Base-by-base conservation (phyloP, 805 yeast genomes). In the Pachysolen tannophilus region DNA sequence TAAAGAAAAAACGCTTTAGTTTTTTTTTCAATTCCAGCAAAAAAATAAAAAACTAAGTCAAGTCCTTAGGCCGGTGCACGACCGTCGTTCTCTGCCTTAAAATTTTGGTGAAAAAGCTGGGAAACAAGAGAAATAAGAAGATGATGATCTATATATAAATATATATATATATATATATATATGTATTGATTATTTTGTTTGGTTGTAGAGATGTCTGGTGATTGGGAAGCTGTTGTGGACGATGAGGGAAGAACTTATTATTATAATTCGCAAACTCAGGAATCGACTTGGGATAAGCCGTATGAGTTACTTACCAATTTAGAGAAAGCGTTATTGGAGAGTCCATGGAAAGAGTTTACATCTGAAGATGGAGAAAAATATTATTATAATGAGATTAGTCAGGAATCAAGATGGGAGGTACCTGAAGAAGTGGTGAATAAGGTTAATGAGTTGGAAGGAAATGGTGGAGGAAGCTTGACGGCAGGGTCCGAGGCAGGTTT, bases 251-350 rank as follows among this genome's bases (percentile, higher is more conserved):
- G 78, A 33, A 60, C 63, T 1, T 88, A 87, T 57, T 87, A 81
- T 56, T 84, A 75, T 53, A 76, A 87, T 43, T 35, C 70, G 0
- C 65, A 52, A 19, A 80, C 90, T 0, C 70, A 75, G 32, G 75
- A 75, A 43, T 76, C 95, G 0, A 74, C 78, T 33, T 86, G 96
- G 95, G 84, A 82, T 18, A 75, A 76, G 43, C 96, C 96, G 0
- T 70, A 56, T 13, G 81, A 67, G 34, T 48, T 69, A 17, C 53
- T 47, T 30, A 56, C 66, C 4, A 46, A 56, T n/a, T 36, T 58
- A 8, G 73, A 67, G 37, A 43, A 66, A 57, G 68, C 72, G 18
- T 63, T 77, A 13, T 63, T 59, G 26, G 58, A 60, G 15, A 66
- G 78, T 1, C 73, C 71, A 13, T 80, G 84, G 84, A 58, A 57